Evolutionary conservation across 2,329 filamentous ascomycete genomes (phyloP).

Genomic region (Lachnellula occidentalis): DNA sequence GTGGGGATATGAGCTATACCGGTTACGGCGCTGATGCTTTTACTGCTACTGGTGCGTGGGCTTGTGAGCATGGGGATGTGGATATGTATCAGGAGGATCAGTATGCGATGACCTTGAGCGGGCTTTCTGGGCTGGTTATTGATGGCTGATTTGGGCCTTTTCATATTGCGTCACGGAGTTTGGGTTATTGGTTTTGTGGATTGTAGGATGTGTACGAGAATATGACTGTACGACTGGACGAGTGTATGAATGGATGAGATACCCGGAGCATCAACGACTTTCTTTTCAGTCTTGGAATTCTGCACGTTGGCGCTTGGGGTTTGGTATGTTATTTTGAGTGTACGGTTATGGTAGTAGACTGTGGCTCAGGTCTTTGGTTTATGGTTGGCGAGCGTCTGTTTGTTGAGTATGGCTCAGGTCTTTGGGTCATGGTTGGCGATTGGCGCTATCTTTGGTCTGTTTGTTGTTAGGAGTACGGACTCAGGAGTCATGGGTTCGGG

Average conservation of each 20-base stretch:
- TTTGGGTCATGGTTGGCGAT: background rate
- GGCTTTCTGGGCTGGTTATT: constrained; percentile 6
- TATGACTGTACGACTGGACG: background rate
- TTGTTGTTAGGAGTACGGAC: background rate
- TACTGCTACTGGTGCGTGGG: constrained; percentile 16
- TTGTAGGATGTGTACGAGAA: no score
- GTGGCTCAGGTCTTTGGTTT: background rate
- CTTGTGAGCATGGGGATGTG: background rate
- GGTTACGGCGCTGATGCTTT: constrained; percentile 13
- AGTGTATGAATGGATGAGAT: background rate
- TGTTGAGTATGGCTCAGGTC: background rate
- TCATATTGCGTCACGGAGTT: background rate
- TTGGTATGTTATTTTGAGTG: background rate
- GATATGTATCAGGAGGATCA: background rate
- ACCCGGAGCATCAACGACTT: background rate
- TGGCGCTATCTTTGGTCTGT: background rate
- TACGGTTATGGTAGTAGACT: background rate
- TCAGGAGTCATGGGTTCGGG: no score
- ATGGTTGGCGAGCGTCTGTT: background rate
- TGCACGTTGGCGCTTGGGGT: background rate
- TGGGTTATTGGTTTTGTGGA: background rate
- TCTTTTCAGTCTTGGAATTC: background rate
- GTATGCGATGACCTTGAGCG: constrained; percentile 17
- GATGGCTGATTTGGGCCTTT: background rate
- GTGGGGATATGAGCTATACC: constrained; percentile 7